phyloP scores from a whole-genome alignment of 2,329 filamentous ascomycete genomes.

The Penicillium sp. region DNA sequence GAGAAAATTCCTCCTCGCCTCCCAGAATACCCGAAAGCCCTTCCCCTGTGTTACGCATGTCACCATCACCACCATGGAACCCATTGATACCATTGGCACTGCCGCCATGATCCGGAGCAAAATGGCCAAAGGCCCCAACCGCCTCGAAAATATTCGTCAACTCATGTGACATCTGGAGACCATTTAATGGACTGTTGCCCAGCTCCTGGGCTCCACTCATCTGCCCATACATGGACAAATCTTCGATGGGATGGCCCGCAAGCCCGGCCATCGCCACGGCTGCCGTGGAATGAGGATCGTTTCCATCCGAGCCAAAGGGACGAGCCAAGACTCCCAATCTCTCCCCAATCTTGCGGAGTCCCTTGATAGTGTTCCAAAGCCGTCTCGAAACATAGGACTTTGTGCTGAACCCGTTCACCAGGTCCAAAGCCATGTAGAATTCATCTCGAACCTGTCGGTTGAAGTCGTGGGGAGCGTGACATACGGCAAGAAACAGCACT shows the following conservation, averaged over 20 bases:
- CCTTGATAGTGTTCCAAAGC: slow-evolving; percentile 59
- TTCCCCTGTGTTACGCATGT: slow-evolving; percentile 40
- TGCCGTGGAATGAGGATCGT: slow-evolving; percentile 55
- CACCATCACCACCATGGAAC: slow-evolving; percentile 34
- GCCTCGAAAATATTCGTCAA: slow-evolving; percentile 59
- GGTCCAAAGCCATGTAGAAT: slow-evolving; percentile 61
- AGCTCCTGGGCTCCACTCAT: slow-evolving; percentile 36
- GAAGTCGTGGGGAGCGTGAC: slow-evolving; percentile 57
- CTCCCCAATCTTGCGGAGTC: slow-evolving; percentile 58
- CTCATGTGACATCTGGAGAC: slow-evolving; percentile 56
- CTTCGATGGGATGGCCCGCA: slow-evolving; percentile 57
- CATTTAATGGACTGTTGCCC: slow-evolving; percentile 52
- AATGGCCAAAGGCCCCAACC: slow-evolving; percentile 48
- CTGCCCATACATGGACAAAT: slow-evolving; percentile 45
- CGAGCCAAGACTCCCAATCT: slow-evolving; percentile 51
- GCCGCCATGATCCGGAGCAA: slow-evolving; percentile 26
- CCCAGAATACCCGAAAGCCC: slow-evolving; percentile 43
- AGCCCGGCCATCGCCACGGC: slow-evolving; percentile 62
- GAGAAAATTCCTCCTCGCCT: slow-evolving; percentile 54
- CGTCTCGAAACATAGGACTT: slow-evolving; percentile 57
- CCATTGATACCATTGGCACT: slow-evolving; percentile 35
- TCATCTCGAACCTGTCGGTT: slow-evolving; percentile 57
- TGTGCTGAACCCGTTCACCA: slow-evolving; percentile 57
- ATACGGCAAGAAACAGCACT: slow-evolving; percentile 59
- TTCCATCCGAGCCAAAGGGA: slow-evolving; percentile 34